Evolutionary conservation across 257 asterid genomes (phyloP), one percentile per base, ranked within the genome.

Genomic region (Ocimum tenuiflorum): DNA sequence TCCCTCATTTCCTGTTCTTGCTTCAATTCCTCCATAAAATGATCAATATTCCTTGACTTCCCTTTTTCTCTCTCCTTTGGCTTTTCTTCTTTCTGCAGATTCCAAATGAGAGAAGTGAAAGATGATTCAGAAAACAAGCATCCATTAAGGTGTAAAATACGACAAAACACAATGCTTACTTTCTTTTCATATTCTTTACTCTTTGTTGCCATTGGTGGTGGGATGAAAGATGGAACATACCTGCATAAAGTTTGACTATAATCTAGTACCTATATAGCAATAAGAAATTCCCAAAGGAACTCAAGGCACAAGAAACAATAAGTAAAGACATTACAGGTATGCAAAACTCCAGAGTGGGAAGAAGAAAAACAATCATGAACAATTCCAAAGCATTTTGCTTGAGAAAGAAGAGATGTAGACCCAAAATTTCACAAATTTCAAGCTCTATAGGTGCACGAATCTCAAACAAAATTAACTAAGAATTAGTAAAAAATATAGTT

Each of bases 21-120:
- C 83, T 91, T 91, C 80, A 91, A 86, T 79, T 91, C 97, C 83
- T 91, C 96, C 97, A 91, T 91, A 58, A 91, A 91, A 79, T 88
- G 82, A 70, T 91, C 97, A 60, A 91, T 91, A 85, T 88, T 88
- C 77, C 95, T 73, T 9, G 94, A 71, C 83, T 91, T 91, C 29
- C 87, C 90, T 62, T 83, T 91, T 67, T 88, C 96, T 75, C 78
- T 86, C 70, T 91, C 98, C 80, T 78, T 91, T 0, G 94, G 88
- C 80, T 80, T 91, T 73, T 88, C 94, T 81, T 85, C 97, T 84
- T 81, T 82, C 92, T 88, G 88, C 74, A 76, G 72, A 66, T 58
- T 56, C 35, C 41, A 29, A 51, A n/a, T 58, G 17, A 66, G 65
- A 65, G 22, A 66, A 75, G 31, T 65, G 60, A 61, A 67, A 54